Conservation (phyloP, 192 early-diverging fungal genomes). For the Umbelopsis sp. region DNA sequence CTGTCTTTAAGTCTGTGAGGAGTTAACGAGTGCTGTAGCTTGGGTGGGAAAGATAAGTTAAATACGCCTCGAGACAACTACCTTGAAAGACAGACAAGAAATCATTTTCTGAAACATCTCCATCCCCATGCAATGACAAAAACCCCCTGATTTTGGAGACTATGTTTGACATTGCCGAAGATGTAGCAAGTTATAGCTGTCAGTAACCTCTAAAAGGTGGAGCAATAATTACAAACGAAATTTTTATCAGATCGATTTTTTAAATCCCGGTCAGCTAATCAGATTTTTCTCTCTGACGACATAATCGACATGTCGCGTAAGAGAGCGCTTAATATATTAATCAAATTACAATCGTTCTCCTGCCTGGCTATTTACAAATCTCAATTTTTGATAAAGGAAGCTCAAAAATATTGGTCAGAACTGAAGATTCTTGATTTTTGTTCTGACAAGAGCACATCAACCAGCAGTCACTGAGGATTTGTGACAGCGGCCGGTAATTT, state of each 20-base stretch:
- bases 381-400: too few relatives aligned
- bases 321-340: too few relatives aligned
- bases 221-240: not conserved
- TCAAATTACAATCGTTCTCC: too few relatives aligned
- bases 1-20: not conserved
- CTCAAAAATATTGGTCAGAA: too few relatives aligned
- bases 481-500: not conserved
- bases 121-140: not conserved
- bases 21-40: not conserved
- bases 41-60: not conserved
- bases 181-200: constrained; percentile 3
- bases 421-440: too few relatives aligned
- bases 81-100: too few relatives aligned
- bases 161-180: constrained; percentile 15
- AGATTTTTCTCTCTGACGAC: not conserved
- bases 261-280: not conserved
- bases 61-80: not conserved
- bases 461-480: constrained; percentile 1
- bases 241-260: constrained; percentile 19
- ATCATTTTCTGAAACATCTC: not conserved
- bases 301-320: too few relatives aligned
- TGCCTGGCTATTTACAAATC: too few relatives aligned
- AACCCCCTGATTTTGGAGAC: not conserved
- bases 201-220: not conserved
- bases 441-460: too few relatives aligned